Conservation (phyloP, 495 filamentous ascomycete genomes). For the Penicillium cinerascens region DNA sequence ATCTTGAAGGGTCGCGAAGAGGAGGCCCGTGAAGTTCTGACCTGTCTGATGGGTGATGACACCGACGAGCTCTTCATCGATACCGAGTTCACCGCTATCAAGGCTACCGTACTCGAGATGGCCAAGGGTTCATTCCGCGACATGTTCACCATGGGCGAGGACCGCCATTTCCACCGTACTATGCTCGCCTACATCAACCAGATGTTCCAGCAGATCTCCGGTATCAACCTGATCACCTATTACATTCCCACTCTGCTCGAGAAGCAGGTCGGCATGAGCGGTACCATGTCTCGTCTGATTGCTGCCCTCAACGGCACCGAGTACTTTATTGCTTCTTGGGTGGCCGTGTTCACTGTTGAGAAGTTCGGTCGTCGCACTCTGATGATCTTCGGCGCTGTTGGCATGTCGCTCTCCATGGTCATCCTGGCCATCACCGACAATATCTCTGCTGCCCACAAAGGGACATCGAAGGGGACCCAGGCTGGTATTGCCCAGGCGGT, state of each 20-base stretch:
- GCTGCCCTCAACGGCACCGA: slow-evolving; percentile 70
- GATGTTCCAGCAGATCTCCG: slow-evolving; percentile 73
- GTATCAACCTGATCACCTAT: slow-evolving; percentile 75
- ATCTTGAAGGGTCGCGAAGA: slow-evolving; percentile 65
- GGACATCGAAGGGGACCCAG: slow-evolving; percentile 23
- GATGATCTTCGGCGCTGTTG: slow-evolving; percentile 68
- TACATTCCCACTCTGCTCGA: slow-evolving; percentile 66
- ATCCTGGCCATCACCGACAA: slow-evolving; percentile 54
- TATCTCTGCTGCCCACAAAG: slow-evolving; percentile 25
- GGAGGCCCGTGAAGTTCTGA: slow-evolving; percentile 61
- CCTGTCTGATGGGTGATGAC: slow-evolving; percentile 53
- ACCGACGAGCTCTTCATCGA: slow-evolving; percentile 53
- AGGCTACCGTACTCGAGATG: slow-evolving; percentile 72
- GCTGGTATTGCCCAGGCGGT: slow-evolving; percentile 50
- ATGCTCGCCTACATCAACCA: slow-evolving; percentile 72
- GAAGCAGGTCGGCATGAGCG: slow-evolving; percentile 50
- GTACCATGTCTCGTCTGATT: slow-evolving; percentile 60
- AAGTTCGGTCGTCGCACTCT: slow-evolving; percentile 64
- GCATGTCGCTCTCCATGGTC: slow-evolving; percentile 67
- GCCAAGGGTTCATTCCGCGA: slow-evolving; percentile 62
- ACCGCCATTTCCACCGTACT: slow-evolving; percentile 72
- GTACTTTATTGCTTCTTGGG: slow-evolving; percentile 70
- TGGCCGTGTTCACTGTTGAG: slow-evolving; percentile 69
- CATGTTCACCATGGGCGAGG: slow-evolving; percentile 66
- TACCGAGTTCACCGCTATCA: slow-evolving; percentile 67